Base-by-base conservation (phyloP, 257 asterid species). In the Parsonsia alboflavescens region DNA sequence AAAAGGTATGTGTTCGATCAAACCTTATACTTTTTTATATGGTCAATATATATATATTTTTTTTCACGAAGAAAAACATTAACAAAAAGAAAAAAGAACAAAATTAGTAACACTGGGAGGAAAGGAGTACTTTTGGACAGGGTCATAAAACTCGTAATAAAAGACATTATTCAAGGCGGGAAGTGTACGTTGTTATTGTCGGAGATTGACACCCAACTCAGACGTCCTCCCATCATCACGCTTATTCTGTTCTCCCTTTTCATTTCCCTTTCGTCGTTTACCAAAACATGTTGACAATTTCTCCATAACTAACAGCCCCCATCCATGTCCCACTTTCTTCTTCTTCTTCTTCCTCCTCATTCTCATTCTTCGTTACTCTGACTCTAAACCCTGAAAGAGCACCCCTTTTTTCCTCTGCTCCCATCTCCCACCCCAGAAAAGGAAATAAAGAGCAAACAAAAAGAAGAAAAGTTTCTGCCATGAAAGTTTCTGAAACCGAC, bases 401-500 rank as follows among this genome's bases (percentile, higher is more conserved):
- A 6, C 21, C 24, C 7, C 9, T 6, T 45, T 39, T 65, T 19
- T 42, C 19, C 46, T 64, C 24, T 16, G 3, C 7, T 19, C 41
- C 50, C 0, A 39, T 65, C 24, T 19, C 10, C 44, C 39, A 62
- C 9, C 9, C n/a, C 39, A 11, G 41, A 12, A 24, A 59, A 12
- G n/a, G 15, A 62, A 6, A 30, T 11, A 50, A 7, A 52, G 24
- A 54, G 9, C 12, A 7, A 10, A 41, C n/a, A 63, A 11, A 6
- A 39, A 66, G 50, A 17, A 19, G 26, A 58, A 17, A 68, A 68
- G 26, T 63, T 33, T 33, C 73, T 75, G 82, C 86, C 85, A 93
- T 93, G 98, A 83, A 86, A 73, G 89, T 78, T 2, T 28, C 78
- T 30, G 86, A 76, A 16, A 79, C 68, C 57, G 82, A 83, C 48